phyloP scores from a whole-genome alignment of 345 rosid species.

The Rhizophora mangle region DNA sequence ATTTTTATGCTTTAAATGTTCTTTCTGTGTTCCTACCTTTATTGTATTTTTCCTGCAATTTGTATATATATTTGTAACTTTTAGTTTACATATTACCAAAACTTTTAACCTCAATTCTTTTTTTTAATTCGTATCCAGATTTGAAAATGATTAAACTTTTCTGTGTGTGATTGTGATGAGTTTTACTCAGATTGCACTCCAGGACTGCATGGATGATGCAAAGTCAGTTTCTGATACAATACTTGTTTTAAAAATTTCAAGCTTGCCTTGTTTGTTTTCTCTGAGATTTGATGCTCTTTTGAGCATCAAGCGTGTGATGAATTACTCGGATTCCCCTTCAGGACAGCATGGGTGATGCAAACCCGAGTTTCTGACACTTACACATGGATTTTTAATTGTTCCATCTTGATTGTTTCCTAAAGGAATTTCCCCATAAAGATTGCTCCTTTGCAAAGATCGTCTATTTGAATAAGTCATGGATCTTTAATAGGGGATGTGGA shows the following conservation, averaged over 20 bases:
- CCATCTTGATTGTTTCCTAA: not conserved
- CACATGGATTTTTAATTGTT: no score
- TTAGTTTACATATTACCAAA: no score
- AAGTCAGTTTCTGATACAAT: constrained; percentile 63
- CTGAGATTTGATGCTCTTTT: no score
- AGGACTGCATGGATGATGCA: constrained; percentile 51
- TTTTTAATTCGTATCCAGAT: not conserved
- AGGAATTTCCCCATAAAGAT: no score
- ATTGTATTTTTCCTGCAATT: no score
- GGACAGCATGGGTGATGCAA: constrained; percentile 56
- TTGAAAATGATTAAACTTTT: not conserved
- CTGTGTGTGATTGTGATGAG: constrained; percentile 39
- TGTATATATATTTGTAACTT: no score
- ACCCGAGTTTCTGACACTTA: constrained; percentile 55
- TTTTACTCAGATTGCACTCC: constrained; percentile 62
- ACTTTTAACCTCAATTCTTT: not conserved
- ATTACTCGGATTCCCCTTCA: constrained; percentile 72
- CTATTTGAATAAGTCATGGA: no score
- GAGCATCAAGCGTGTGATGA: constrained; percentile 41
- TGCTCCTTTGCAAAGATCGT: no score
- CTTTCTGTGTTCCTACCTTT: no score
- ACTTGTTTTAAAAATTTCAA: not conserved
- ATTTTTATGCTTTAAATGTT: no score
- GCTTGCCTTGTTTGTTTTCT: not conserved
- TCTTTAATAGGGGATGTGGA: no score